Conservation (phyloP, 768 basidiomycete genomes). For the Nevesoporus exiguus region DNA sequence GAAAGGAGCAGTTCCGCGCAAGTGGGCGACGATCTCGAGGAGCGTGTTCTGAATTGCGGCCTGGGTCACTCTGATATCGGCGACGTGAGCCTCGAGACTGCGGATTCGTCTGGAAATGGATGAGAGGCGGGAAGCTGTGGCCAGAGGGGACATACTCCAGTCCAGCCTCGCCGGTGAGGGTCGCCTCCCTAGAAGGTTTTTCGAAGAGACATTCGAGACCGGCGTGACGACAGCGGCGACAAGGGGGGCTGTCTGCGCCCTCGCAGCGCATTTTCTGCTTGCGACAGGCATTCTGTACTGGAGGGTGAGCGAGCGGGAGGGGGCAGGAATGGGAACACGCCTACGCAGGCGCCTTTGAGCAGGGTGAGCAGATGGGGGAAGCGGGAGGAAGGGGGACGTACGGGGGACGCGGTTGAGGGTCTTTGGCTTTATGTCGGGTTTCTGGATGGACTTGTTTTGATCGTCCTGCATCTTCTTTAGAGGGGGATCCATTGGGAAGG, state of each 20-base stretch:
- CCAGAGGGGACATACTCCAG: slow-evolving; percentile 61
- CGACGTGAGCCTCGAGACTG: slow-evolving; percentile 81
- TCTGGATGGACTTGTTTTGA: slow-evolving; percentile 33
- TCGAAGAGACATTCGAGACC: slow-evolving; percentile 93
- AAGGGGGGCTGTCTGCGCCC: slow-evolving; percentile 96
- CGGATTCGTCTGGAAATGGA: slow-evolving; percentile 71
- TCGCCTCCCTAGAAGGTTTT: slow-evolving; percentile 85
- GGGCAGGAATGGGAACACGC: slow-evolving; percentile 25
- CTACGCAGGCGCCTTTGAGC: slow-evolving; percentile 72
- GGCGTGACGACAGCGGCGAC: slow-evolving; percentile 85
- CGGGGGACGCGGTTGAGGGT: slow-evolving; percentile 85
- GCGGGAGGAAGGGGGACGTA: slow-evolving; percentile 38
- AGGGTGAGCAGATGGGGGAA: slow-evolving; percentile 15
- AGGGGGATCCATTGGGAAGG: slow-evolving; percentile 18
- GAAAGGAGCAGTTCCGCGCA: slow-evolving; percentile 54
- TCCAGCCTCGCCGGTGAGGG: slow-evolving; percentile 84
- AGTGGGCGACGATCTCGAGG: slow-evolving; percentile 72
- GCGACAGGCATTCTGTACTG: slow-evolving; percentile 81
- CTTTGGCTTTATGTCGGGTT: slow-evolving; percentile 70
- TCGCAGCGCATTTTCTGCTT: slow-evolving; percentile 98
- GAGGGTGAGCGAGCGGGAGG: slow-evolving; percentile 15
- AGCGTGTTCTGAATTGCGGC: slow-evolving; percentile 74
- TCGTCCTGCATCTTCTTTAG: slow-evolving; percentile 49
- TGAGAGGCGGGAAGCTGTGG: not conserved
- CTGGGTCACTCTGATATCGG: slow-evolving; percentile 74